These are phyloP conservation scores for Glycyrrhiza uralensis DNA, from an alignment of 306 rosid genomes.

Conservation along the genomic window DNA sequence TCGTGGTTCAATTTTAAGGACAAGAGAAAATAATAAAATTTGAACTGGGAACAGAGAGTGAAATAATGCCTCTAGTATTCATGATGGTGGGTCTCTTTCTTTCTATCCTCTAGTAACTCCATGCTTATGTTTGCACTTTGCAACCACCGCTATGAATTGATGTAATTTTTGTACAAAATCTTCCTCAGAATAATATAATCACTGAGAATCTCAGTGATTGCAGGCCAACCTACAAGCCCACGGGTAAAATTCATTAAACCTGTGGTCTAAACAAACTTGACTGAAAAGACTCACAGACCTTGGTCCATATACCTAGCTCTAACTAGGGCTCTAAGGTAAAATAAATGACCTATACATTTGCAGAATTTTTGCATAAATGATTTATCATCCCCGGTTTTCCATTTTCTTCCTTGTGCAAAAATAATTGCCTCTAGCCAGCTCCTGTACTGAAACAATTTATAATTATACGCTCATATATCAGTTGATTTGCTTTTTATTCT, in stretches of 20 bases:
- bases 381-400: not conserved
- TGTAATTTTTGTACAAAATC: constrained; percentile 24
- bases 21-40: not conserved
- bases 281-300: too few species aligned
- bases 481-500: not conserved
- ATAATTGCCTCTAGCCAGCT: not conserved
- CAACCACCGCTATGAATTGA: not conserved
- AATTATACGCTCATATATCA: not conserved
- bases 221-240: too few species aligned
- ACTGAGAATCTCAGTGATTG: too few species aligned
- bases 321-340: not conserved
- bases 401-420: not conserved
- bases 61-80: not conserved
- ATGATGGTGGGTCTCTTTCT: not conserved
- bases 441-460: not conserved
- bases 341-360: constrained; percentile 8
- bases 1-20: not conserved
- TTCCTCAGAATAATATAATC: constrained; percentile 9
- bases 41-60: not conserved
- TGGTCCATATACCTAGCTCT: too few species aligned
- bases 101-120: not conserved
- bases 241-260: too few species aligned
- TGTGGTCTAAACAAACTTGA: too few species aligned
- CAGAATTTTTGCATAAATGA: not conserved
- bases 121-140: not conserved